phyloP scores from a whole-genome alignment of 371 early-diverging fungal genomes.

The Massospora cicadina region DNA sequence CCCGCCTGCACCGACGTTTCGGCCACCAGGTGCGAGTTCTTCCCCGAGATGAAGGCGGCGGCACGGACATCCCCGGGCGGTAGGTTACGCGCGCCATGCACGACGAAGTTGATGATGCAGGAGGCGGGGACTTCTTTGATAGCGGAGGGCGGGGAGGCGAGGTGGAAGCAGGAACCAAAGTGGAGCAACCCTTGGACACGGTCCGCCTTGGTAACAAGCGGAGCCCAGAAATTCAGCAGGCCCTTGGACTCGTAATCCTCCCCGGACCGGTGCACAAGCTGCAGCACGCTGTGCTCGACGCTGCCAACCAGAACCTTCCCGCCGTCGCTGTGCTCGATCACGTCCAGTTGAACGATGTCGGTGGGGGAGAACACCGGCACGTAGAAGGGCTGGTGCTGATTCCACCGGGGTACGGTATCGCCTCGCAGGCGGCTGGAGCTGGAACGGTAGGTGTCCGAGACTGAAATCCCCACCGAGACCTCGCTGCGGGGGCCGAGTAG shows the following conservation, averaged over 20 bases:
- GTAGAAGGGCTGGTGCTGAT: not conserved
- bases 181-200: not conserved
- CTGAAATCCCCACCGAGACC: not conserved
- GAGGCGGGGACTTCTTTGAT: not conserved
- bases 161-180: slow-evolving; percentile 3
- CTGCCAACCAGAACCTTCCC: not conserved
- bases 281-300: not conserved
- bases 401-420: slow-evolving; percentile 1
- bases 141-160: not conserved
- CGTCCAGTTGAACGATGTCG: not conserved
- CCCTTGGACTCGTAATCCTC: not conserved
- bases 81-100: not conserved
- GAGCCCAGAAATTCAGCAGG: slow-evolving; percentile 3
- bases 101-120: not conserved
- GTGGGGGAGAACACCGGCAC: not conserved
- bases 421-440: not conserved
- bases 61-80: not conserved
- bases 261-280: not conserved
- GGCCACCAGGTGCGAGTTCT: not conserved
- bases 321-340: not conserved
- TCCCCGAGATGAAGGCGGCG: not conserved
- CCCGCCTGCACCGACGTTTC: not conserved
- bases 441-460: not conserved
- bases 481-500: not conserved
- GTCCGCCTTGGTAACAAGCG: not conserved